Percentiles rank a stretch among this genome's conserved stretches.
phyloP scores from a whole-genome alignment of 208 protist genomes.

The Acanthamoeba culbertsoni region DNA sequence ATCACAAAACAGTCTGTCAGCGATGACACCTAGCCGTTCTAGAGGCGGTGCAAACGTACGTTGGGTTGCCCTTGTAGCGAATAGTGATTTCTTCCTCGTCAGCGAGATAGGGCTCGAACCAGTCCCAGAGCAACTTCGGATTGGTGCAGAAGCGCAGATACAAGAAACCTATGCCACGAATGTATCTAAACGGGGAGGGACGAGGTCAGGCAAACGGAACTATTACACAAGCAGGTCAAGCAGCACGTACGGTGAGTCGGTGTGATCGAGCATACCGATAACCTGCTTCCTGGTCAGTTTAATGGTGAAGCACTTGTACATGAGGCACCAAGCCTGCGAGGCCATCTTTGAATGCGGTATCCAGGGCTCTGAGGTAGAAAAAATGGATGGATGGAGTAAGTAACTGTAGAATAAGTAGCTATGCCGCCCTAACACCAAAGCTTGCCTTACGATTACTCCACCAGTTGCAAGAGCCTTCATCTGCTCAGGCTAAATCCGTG shows the following conservation, averaged over 20 bases:
- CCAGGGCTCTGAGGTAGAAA: slow-evolving; percentile 59
- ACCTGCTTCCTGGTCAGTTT: slow-evolving; percentile 73
- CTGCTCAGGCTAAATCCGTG: no score
- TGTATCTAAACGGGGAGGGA: background rate
- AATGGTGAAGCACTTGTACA: slow-evolving; percentile 74
- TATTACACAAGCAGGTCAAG: background rate
- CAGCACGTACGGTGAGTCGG: slow-evolving; percentile 65
- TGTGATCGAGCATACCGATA: slow-evolving; percentile 55
- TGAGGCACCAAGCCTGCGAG: slow-evolving; percentile 69
- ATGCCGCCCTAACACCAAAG: no score
- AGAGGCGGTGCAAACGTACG: slow-evolving; percentile 27
- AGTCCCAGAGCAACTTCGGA: slow-evolving; percentile 65
- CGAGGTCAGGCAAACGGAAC: background rate
- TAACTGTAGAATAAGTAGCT: no score
- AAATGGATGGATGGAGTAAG: background rate
- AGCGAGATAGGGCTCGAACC: slow-evolving; percentile 62
- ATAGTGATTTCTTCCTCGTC: slow-evolving; percentile 63
- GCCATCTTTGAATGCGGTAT: slow-evolving; percentile 71
- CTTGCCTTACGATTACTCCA: no score
- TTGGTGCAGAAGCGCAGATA: slow-evolving; percentile 67
- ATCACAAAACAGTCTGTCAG: background rate
- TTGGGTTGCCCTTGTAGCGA: slow-evolving; percentile 28
- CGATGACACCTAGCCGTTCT: no score
- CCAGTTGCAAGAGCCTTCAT: no score
- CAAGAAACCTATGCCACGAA: slow-evolving; percentile 67